These are phyloP conservation scores for Diplodia sapinea DNA, from an alignment of 2,329 filamentous ascomycete species.

Conservation along the genomic window DNA sequence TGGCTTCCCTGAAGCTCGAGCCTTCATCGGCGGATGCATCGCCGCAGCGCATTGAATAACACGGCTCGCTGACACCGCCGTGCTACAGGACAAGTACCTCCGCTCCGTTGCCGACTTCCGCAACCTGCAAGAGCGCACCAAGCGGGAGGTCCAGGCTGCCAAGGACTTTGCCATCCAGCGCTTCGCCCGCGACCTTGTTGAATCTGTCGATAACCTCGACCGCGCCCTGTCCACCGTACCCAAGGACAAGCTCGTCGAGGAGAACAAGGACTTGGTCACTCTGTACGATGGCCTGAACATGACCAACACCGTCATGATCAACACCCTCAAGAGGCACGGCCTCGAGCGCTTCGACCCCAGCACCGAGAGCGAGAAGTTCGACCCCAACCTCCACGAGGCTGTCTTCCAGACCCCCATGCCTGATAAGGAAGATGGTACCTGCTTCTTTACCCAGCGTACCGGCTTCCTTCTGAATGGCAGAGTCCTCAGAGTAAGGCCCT, in stretches of 20 bases:
- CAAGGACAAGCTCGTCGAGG: slow-evolving; percentile 69
- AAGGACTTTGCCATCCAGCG: slow-evolving; percentile 92
- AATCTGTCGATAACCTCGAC: slow-evolving; percentile 96
- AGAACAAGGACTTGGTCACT: slow-evolving; percentile 74
- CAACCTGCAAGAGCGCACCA: slow-evolving; percentile 94
- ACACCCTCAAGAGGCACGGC: slow-evolving; percentile 90
- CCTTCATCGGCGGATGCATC: not conserved
- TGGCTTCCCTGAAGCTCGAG: not conserved
- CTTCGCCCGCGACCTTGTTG: slow-evolving; percentile 93
- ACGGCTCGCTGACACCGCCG: slow-evolving; percentile 15
- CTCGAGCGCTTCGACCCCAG: slow-evolving; percentile 84
- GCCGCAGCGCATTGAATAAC: not conserved
- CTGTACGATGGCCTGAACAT: slow-evolving; percentile 92
- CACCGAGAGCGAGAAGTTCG: slow-evolving; percentile 78
- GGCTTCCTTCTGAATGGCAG: slow-evolving; percentile 93
- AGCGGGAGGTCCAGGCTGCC: slow-evolving; percentile 84
- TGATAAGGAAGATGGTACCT: slow-evolving; percentile 86
- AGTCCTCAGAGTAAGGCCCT: slow-evolving; percentile 68
- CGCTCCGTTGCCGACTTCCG: slow-evolving; percentile 95
- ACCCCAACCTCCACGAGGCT: slow-evolving; percentile 95
- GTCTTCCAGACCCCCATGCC: slow-evolving; percentile 90
- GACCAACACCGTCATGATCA: slow-evolving; percentile 88
- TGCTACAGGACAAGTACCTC: slow-evolving; percentile 83
- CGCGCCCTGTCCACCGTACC: slow-evolving; percentile 84
- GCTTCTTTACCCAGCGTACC: slow-evolving; percentile 94